Evolutionary conservation across 768 basidiomycete species (phyloP), one percentile per base, ranked within the genome.

Genomic region (Hypholoma sublateritium): DNA sequence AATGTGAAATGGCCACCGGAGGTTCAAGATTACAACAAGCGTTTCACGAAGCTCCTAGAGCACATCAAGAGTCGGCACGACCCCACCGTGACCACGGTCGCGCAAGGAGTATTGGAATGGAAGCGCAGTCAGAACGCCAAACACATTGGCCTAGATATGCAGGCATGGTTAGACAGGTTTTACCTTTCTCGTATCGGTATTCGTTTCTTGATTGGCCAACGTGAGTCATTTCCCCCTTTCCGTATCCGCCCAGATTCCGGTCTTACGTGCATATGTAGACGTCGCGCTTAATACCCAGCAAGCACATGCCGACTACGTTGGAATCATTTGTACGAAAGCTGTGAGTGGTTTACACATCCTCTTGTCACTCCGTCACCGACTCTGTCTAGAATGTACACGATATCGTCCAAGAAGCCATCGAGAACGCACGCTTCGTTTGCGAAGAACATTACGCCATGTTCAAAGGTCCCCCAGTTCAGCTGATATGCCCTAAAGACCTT

Each of bases 361-460:
- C 39, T 47, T 6, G 37, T 32, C 51, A 19, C 37, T 46, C 22
- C 14, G 39, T 22, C 11, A 22, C 8, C 16, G 41, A n/a, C 19
- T 41, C 16, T 36, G 53, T 48, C 60, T 39, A 91, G 85, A 98
- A 95, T 70, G 88, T 99, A 0, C 94, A 95, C 65, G 95, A 98
- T 67, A 97, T 98, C 60, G 88, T 96, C n/a, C 89, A 93, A 67
- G 97, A 99, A 78, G 92, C 96, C 0, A 98, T 98, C 64, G 96
- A 99, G 71, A 98, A 99, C 71, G 95, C 97, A 5, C 86, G 89
- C 16, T 91, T 87, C 67, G 89, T 91, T 22, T 97, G 95, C 75
- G 95, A 97, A 74, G 95, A 98, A 66, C 95, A 98, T 73, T 91
- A 91, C 66, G 91, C 89, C 1, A 89, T 99, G 80, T 96, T 98